Evolutionary conservation across 2,329 filamentous ascomycete species (phyloP), one percentile per base, ranked within the genome.

Genomic region (Colletotrichum gigasporum): DNA sequence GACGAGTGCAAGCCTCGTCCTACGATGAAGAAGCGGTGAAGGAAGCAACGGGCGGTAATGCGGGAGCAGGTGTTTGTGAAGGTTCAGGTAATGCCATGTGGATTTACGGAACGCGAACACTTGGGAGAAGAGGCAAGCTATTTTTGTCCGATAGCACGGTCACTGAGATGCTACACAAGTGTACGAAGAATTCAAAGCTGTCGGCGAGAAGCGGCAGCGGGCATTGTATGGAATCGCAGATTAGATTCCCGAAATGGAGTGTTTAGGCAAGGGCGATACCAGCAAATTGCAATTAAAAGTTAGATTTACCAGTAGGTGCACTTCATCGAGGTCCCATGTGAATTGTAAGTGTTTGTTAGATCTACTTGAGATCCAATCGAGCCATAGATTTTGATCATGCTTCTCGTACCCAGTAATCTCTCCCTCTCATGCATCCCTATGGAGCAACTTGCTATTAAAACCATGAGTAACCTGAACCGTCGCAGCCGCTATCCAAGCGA

Each of bases 1-100:
- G 86, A 89, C 57, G 86, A 89, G 74, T 88, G 86, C 79, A 89
- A 88, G 79, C 86, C 86, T 24, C 76, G 86, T n/a, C 84, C 85
- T 14, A 84, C 79, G 35, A 79, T 83, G 47, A 88, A 88, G 83
- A 88, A 88, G 80, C 80, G 85, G 75, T 87, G 54, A 65, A 41
- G n/a, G 30, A 18, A 85, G 71, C 72, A 28, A 42, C 34, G 18
- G 18, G 32, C 10, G 56, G 11, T 18, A 47, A 52, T 34, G 14
- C 32, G 39, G n/a, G 32, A 24, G 37, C 32, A 47, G n/a, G 32
- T 26, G 37, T 6, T 55, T 16, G 34, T 26, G 48, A 18, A 7
- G 8, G 20, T 42, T 50, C 28, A 16, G 42, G 18, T 44, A 55
- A 62, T 34, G 24, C 16, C 1, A 16, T 11, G 14, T 34, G 20